These are phyloP conservation scores for Thermochaetoides dissita DNA, from an alignment of 2,329 filamentous ascomycete species.

Conservation along the genomic window DNA sequence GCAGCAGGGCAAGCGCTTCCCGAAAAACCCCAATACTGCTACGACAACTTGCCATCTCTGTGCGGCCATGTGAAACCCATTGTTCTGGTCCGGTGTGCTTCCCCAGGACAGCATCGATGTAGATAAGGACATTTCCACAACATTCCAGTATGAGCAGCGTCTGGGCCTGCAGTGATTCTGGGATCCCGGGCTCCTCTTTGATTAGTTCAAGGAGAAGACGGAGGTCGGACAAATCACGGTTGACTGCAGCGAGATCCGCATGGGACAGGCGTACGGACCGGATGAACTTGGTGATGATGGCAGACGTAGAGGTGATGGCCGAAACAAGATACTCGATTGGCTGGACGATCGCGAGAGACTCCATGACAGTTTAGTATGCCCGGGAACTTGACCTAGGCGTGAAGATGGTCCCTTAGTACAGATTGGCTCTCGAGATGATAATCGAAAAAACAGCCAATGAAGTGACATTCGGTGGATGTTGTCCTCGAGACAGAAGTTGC, in stretches of 20 bases:
- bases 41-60: constrained; percentile 7
- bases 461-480: too few species aligned
- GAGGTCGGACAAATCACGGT: constrained; percentile 16
- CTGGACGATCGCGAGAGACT: constrained; percentile 1
- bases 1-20: constrained; percentile 8
- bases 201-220: constrained; percentile 16
- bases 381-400: too few species aligned
- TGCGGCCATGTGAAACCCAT: constrained; percentile 7
- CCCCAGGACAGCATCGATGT: constrained; percentile 10
- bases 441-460: too few species aligned
- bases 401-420: too few species aligned
- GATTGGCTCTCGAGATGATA: too few species aligned
- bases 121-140: constrained; percentile 11
- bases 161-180: constrained; percentile 9
- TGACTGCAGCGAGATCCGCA: constrained; percentile 14
- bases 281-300: constrained; percentile 16
- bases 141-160: constrained; percentile 11
- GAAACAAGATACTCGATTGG: constrained; percentile 15
- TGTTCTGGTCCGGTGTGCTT: constrained; percentile 6
- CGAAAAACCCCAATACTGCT: constrained; percentile 7
- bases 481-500: too few species aligned
- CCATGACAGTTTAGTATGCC: constrained; percentile 1
- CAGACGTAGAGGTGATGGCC: constrained; percentile 13
- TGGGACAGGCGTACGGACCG: constrained; percentile 14
- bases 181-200: constrained; percentile 12